Evolutionary conservation across 2,329 filamentous ascomycete species (phyloP).

Genomic region (Chrysoporthe cubensis): DNA sequence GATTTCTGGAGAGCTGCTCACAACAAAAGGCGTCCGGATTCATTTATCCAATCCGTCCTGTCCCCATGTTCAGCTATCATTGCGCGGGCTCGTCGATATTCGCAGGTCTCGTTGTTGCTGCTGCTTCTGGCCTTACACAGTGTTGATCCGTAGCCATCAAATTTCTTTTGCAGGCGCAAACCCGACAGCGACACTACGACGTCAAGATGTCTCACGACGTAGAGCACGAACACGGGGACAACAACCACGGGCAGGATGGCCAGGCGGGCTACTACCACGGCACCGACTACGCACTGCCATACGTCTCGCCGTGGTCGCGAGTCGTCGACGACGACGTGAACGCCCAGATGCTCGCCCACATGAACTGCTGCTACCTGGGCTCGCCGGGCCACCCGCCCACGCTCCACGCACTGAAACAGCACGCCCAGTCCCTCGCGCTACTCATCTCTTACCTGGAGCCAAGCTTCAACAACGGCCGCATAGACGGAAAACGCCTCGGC

Average conservation of each 20-base stretch:
- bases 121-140: not conserved
- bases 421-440: slow-evolving; percentile 59
- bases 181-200: not conserved
- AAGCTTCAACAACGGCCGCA: slow-evolving; percentile 38
- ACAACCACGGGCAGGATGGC: slow-evolving; percentile 28
- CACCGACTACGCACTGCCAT: slow-evolving; percentile 47
- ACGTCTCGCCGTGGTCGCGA: slow-evolving; percentile 44
- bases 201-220: slow-evolving; percentile 25
- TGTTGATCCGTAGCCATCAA: not conserved
- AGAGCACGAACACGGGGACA: slow-evolving; percentile 31
- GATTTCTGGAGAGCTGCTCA: not conserved
- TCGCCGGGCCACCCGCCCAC: slow-evolving; percentile 56
- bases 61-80: not conserved
- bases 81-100: not conserved
- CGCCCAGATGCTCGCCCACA: slow-evolving; percentile 46
- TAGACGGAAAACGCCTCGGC: slow-evolving; percentile 31
- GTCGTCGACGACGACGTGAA: slow-evolving; percentile 37
- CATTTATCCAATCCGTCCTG: not conserved
- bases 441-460: slow-evolving; percentile 55
- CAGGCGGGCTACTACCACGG: slow-evolving; percentile 43
- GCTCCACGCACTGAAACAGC: slow-evolving; percentile 61
- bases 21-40: slow-evolving; percentile 16
- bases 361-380: slow-evolving; percentile 63
- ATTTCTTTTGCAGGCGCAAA: not conserved
- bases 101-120: too few species aligned